Base-by-base conservation (phyloP, 108 stramenopile species). In the Cyclotella sp. region DNA sequence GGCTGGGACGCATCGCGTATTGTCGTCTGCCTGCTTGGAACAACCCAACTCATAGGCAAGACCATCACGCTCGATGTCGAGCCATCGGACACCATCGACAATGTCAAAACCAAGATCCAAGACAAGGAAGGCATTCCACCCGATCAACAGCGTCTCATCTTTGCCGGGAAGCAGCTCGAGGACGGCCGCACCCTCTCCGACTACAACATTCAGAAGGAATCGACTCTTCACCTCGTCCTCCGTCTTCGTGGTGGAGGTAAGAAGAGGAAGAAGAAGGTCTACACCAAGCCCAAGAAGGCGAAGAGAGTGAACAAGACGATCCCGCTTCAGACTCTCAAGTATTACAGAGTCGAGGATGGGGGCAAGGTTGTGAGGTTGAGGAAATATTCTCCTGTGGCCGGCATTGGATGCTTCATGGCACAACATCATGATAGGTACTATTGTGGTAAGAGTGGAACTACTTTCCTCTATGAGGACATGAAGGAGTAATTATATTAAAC, bases 201-300 rank as follows among this genome's bases (percentile, higher is more conserved):
- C 82, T 97, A 97, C 97, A 97, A 97, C 90, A 97, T 99, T 84
- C 97, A 98, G 84, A 97, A 97, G 91, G 98, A 97, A 84, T 93
- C 96, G 52, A 97, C 97, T 28, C 89, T 98, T 58, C 95, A 96
- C 77, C 76, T 98, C 70, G 95, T 98, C 18, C 89, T 98, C 45
- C 91, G 95, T 69, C 87, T 98, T 49, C 86, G 95, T 57, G 97
- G 97, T 64, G 97, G 97, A 74, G 96, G 94, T 72, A 97, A 97
- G 93, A 97, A 97, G 93, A 91, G 96, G 79, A 97, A 97, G 88
- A 97, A 97, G 88, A 97, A 97, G 94, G 91, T 92, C 53, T 99
- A 95, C 95, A 97, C 97, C 91, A 98, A 98, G 92, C 99, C 99
- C 80, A 99, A 99, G 98, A 99, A 99, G 97, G 86, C 86, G 58